Conservation (phyloP, 257 asterid species). For the Scutellaria minor region DNA sequence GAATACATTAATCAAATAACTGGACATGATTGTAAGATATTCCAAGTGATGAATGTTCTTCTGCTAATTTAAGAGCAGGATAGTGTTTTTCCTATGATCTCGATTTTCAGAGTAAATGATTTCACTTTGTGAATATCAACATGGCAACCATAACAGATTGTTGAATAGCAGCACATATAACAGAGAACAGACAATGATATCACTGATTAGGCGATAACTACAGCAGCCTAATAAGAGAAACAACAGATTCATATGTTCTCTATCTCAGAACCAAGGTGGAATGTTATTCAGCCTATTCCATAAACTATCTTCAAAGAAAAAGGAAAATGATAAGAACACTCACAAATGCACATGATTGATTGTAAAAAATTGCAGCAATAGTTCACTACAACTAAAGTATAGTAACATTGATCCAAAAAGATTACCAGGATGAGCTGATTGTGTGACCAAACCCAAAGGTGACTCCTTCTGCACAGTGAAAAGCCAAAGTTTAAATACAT, state of each 20-base stretch:
- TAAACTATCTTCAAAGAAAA: neutral
- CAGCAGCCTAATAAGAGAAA: neutral
- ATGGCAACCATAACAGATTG: neutral
- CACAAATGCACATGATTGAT: neutral
- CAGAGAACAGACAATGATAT: neutral
- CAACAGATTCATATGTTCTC: neutral
- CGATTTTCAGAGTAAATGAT: neutral
- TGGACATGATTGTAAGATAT: neutral
- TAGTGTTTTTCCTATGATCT: neutral
- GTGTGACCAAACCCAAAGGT: conserved; percentile 67
- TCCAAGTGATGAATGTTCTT: neutral
- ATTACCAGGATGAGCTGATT: conserved; percentile 93
- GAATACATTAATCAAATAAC: neutral
- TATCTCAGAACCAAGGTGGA: neutral
- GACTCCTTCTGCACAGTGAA: conserved; percentile 70
- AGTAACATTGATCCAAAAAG: neutral
- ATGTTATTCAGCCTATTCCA: neutral
- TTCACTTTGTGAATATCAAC: neutral
- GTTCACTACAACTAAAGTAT: neutral
- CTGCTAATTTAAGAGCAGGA: neutral
- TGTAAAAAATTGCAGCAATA: neutral
- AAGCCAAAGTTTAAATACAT: neutral
- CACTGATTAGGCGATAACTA: neutral
- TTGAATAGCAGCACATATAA: neutral
- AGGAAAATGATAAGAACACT: neutral